Base-by-base conservation (phyloP, 169 alveolate genomes). In the Sarcocystis neurona region DNA sequence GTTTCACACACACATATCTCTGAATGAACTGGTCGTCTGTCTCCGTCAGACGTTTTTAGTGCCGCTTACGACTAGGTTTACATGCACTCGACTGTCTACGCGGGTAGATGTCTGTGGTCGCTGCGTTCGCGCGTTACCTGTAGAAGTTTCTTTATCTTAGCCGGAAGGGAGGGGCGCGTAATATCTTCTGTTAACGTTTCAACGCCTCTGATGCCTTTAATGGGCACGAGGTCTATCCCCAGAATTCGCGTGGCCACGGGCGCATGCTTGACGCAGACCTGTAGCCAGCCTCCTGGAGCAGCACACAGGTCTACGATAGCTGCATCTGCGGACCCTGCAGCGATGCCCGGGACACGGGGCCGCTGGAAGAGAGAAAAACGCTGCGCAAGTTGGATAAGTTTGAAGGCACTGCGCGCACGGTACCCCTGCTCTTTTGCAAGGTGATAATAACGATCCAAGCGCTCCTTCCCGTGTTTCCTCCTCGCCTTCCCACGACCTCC, bases 201-300 rank as follows among this genome's bases (percentile, higher is more conserved):
- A 80, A 66, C 68, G 58, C 99, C 99, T 80, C 97, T 97, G 75
- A 99, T 97, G 43, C 99, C 99, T 85, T 98, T 97, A 47, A 99
- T 99, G 39, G 99, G 99, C 18, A 95, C 99, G 77, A 99, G 94
- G 94, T 99, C 99, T 34, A 99, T 97, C 47, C 99, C 99, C 68
- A 99, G 96, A 53, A 98, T 97, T 43, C 96, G 97, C 63, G 98
- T 95, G 1, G 97, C 94, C 37, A 97, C 95, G 63, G 99, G 99
- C 98, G 97, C 94, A 85, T 97, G 95, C 91, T 97, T 94, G 88
- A 96, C 93, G 30, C 99, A 98, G 46, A 92, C 95, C 89, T 92
- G 99, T 68, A 97, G 94, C 99, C 99, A 99, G 20, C 99, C 99
- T 23, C 99, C 99, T 32, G 99, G 99, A 34, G 99, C 99, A 37